Evolutionary conservation across 2,329 filamentous ascomycete species (phyloP).

Genomic region (Aspergillus vadensis): DNA sequence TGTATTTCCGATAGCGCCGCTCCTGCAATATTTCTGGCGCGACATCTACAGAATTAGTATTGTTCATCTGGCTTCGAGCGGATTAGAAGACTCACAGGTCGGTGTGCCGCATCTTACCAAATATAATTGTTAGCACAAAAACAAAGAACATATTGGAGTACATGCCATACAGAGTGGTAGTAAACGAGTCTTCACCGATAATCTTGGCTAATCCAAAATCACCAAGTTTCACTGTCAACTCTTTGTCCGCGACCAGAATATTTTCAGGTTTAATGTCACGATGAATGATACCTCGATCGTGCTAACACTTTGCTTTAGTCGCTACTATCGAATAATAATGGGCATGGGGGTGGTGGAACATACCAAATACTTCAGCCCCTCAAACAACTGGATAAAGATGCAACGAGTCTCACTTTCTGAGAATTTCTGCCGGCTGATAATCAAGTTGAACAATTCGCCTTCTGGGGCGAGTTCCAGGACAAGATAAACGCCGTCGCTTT

Average conservation of each 20-base stretch:
- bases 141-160: neutral
- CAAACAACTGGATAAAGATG: conserved; percentile 87
- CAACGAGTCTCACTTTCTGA: conserved; percentile 81
- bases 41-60: conserved; percentile 60
- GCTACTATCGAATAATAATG: neutral
- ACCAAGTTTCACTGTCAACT: conserved; percentile 84
- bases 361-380: conserved; percentile 93
- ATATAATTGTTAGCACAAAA: conserved; percentile 16
- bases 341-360: conserved; percentile 32
- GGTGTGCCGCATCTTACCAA: conserved; percentile 75
- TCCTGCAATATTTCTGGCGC: conserved; percentile 92
- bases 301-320: conserved; percentile 55
- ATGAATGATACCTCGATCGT: conserved; percentile 95
- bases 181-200: conserved; percentile 97
- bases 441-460: conserved; percentile 94
- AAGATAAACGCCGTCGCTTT: conserved; percentile 85
- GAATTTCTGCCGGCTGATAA: conserved; percentile 86
- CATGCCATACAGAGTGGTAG: conserved; percentile 73
- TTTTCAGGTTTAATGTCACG: conserved; percentile 98
- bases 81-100: conserved; percentile 62
- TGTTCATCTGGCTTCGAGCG: neutral
- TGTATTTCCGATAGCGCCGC: conserved; percentile 80
- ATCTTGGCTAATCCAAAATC: conserved; percentile 98
- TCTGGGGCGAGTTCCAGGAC: conserved; percentile 88
- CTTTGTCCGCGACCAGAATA: conserved; percentile 82